phyloP scores from a whole-genome alignment of 1,284 basidiomycete genomes.

The Tausonia pullulans region DNA sequence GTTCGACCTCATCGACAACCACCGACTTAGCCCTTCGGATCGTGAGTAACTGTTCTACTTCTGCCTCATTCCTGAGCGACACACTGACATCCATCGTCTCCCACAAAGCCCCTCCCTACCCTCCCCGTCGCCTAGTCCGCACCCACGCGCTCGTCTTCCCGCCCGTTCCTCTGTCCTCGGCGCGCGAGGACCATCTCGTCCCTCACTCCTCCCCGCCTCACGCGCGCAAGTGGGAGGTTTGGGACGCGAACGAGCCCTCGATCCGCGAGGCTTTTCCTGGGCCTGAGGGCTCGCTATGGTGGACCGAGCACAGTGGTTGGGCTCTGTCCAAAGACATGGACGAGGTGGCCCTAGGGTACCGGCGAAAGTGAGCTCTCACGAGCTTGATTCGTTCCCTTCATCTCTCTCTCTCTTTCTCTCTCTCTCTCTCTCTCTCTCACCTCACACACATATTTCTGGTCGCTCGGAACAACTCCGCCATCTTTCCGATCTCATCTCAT shows the following conservation, averaged over 20 bases:
- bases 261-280: background rate
- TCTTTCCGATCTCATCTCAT: too few relatives aligned
- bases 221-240: background rate
- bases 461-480: too few relatives aligned
- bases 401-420: too few relatives aligned
- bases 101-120: background rate
- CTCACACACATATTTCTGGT: too few relatives aligned
- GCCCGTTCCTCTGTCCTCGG: background rate
- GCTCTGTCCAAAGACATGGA: too few relatives aligned
- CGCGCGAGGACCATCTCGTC: background rate
- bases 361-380: too few relatives aligned
- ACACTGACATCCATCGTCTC: background rate
- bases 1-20: background rate
- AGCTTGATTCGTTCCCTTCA: too few relatives aligned
- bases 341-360: too few relatives aligned
- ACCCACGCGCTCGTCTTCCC: constrained; percentile 3
- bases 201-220: background rate
- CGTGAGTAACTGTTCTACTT: background rate
- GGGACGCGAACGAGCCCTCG: background rate
- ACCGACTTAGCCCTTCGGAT: background rate
- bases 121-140: background rate
- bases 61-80: background rate
- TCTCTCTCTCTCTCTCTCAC: too few relatives aligned
- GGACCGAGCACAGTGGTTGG: too few relatives aligned
- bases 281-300: too few relatives aligned